Evolutionary conservation across 2,329 filamentous ascomycete species (phyloP).

Genomic region (Pyricularia sp.): DNA sequence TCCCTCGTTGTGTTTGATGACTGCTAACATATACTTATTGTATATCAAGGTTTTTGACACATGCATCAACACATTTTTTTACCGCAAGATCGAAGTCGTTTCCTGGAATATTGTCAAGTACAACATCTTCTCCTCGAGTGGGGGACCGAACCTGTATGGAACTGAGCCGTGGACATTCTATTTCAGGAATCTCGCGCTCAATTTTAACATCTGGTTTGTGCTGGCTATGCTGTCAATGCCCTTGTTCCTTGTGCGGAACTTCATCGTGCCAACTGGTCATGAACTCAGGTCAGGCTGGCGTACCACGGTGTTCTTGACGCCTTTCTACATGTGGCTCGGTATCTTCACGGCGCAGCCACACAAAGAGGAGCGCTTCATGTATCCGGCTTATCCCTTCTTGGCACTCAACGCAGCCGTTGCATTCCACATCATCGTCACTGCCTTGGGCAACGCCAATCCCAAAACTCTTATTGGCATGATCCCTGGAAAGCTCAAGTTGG

Average conservation of each 20-base stretch:
- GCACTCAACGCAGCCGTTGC: slow-evolving; percentile 78
- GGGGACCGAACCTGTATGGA: slow-evolving; percentile 84
- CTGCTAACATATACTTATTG: neutral
- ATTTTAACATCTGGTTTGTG: slow-evolving; percentile 92
- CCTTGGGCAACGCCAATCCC: slow-evolving; percentile 58
- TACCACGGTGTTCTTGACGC: slow-evolving; percentile 63
- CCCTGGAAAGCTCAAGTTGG: slow-evolving; percentile 61
- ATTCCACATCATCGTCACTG: slow-evolving; percentile 65
- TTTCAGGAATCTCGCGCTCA: slow-evolving; percentile 75
- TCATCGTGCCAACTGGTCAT: slow-evolving; percentile 45
- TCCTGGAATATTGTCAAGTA: slow-evolving; percentile 91
- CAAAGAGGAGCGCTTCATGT: slow-evolving; percentile 99
- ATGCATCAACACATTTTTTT: slow-evolving; percentile 69
- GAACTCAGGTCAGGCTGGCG: slow-evolving; percentile 60
- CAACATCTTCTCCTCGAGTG: slow-evolving; percentile 75
- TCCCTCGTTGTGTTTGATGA: neutral
- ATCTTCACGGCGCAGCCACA: slow-evolving; percentile 91
- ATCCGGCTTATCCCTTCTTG: slow-evolving; percentile 83
- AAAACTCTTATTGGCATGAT: slow-evolving; percentile 57
- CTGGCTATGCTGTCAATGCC: slow-evolving; percentile 65
- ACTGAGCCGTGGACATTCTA: slow-evolving; percentile 98
- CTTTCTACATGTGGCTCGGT: slow-evolving; percentile 87
- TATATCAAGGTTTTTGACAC: slow-evolving; percentile 52
- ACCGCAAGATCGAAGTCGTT: slow-evolving; percentile 63
- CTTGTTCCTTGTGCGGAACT: slow-evolving; percentile 60